Evolutionary conservation across 2,329 filamentous ascomycete species (phyloP).

Genomic region (Aspergillus hiratsukae): DNA sequence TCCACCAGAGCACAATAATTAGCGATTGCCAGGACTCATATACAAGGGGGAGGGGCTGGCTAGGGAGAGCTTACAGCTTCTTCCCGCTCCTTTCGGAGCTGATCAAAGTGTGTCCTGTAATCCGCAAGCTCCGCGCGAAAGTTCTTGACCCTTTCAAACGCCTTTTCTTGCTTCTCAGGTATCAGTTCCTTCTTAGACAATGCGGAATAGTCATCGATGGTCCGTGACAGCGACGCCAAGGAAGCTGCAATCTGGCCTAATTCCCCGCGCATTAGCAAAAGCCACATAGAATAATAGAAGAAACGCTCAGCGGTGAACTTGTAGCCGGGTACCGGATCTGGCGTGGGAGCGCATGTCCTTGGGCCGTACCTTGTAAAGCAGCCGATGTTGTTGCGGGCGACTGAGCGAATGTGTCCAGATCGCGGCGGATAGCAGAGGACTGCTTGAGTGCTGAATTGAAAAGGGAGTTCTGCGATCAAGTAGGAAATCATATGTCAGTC

Average conservation of each 20-base stretch:
- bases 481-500: not conserved
- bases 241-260: conserved; percentile 72
- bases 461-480: conserved; percentile 61
- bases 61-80: conserved; percentile 53
- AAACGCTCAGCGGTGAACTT: not conserved
- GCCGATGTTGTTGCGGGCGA: conserved; percentile 54
- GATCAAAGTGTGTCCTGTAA: conserved; percentile 72
- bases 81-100: conserved; percentile 71
- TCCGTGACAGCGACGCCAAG: conserved; percentile 77
- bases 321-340: not conserved
- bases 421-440: conserved; percentile 71
- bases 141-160: conserved; percentile 74
- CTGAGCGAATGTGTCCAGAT: conserved; percentile 67
- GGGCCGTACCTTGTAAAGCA: conserved; percentile 53
- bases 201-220: conserved; percentile 84
- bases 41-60: not conserved
- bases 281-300: not conserved
- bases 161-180: conserved; percentile 86
- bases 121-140: conserved; percentile 80
- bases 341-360: not conserved
- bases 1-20: not conserved
- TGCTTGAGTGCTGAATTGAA: conserved; percentile 86
- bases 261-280: conserved; percentile 30
- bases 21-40: not conserved
- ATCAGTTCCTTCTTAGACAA: conserved; percentile 87